Conservation (phyloP, 1,284 basidiomycete species). For the Naganishia sp. region DNA sequence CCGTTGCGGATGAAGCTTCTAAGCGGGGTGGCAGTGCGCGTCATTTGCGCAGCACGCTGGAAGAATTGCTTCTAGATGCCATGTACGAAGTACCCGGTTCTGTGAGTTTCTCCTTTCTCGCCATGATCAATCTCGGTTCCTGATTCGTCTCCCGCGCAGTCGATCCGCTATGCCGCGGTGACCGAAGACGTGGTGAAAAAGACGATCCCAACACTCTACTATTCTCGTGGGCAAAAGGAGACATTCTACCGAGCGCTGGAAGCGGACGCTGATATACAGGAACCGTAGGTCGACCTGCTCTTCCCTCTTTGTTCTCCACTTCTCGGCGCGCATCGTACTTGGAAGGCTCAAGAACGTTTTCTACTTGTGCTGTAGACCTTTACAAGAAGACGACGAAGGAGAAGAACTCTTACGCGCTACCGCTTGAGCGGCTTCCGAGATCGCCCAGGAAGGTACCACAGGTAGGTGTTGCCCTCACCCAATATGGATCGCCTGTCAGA, state of each 20-base stretch:
- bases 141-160: constrained; percentile 49
- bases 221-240: constrained; percentile 62
- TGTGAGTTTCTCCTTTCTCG: constrained; percentile 62
- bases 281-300: constrained; percentile 27
- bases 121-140: not conserved
- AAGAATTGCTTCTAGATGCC: constrained; percentile 77
- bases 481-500: not conserved
- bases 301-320: constrained; percentile 1
- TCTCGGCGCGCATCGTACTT: not conserved
- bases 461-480: not conserved
- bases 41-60: constrained; percentile 84
- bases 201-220: constrained; percentile 62
- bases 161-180: constrained; percentile 65
- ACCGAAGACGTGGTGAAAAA: constrained; percentile 61
- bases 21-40: constrained; percentile 85
- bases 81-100: constrained; percentile 79
- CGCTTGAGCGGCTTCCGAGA: constrained; percentile 18
- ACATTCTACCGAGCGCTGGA: constrained; percentile 62
- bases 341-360: constrained; percentile 20
- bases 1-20: constrained; percentile 74
- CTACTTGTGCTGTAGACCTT: constrained; percentile 23
- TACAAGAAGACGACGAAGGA: constrained; percentile 15
- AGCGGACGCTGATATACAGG: constrained; percentile 50
- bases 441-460: not conserved
- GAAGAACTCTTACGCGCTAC: constrained; percentile 21